phyloP scores from a whole-genome alignment of 129 eudicot species.

The Flaveria brownii region DNA sequence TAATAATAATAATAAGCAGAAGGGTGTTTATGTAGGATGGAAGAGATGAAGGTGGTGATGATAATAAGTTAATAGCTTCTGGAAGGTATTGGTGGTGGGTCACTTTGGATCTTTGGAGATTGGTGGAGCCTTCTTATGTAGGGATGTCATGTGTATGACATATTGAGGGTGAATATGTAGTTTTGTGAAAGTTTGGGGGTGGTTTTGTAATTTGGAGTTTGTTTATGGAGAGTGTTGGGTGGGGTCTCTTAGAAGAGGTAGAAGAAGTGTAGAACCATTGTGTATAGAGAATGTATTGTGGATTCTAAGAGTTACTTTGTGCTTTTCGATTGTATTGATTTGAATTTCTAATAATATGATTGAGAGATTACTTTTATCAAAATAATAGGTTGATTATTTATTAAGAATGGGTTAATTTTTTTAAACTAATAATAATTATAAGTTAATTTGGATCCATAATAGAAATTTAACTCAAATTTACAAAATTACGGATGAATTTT shows the following conservation, averaged over 20 bases:
- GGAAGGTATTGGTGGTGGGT: constrained; percentile 23
- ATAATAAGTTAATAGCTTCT: neutral
- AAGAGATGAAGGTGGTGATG: neutral
- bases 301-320: neutral
- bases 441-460: no score
- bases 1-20: neutral
- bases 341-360: no score
- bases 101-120: constrained; percentile 19
- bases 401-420: no score
- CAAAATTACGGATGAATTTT: no score
- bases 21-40: constrained; percentile 3
- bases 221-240: neutral
- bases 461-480: no score
- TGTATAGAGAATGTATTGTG: neutral
- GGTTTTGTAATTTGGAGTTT: neutral
- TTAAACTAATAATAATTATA: no score
- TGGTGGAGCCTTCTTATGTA: constrained; percentile 4
- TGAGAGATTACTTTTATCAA: no score
- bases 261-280: neutral
- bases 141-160: constrained; percentile 33
- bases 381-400: no score
- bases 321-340: neutral
- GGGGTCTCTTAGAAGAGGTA: constrained; percentile 5
- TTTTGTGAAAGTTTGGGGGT: constrained; percentile 10
- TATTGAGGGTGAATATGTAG: neutral